These are phyloP conservation scores for Venturia asperata DNA, from an alignment of 2,329 filamentous ascomycete species.

Conservation along the genomic window DNA sequence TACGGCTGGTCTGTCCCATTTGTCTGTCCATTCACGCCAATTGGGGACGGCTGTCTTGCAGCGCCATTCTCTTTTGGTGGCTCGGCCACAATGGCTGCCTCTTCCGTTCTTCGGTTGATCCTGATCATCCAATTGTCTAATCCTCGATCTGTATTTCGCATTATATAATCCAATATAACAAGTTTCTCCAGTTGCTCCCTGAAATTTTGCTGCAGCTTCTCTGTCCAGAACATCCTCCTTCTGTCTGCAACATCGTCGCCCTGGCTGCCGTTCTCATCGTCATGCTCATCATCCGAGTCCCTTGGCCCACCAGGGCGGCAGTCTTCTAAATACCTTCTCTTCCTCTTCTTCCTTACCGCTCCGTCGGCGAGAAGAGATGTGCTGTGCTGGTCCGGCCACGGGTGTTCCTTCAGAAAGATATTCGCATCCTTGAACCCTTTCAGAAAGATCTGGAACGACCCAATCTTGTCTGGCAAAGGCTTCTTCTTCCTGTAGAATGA, in stretches of 20 bases:
- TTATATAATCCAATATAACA: conserved; percentile 96
- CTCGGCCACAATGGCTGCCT: conserved; percentile 80
- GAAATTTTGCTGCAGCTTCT: conserved; percentile 80
- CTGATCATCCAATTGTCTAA: conserved; percentile 99
- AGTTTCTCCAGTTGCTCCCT: conserved; percentile 93
- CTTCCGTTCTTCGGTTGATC: conserved; percentile 76
- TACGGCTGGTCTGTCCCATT: conserved; percentile 55
- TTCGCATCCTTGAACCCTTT: conserved; percentile 97
- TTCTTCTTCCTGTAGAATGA: conserved; percentile 84
- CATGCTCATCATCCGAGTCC: conserved; percentile 55
- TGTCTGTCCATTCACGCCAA: conserved; percentile 38
- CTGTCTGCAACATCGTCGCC: conserved; percentile 30
- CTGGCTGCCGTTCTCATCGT: conserved; percentile 33
- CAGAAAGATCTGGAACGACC: conserved; percentile 95
- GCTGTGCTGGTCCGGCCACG: conserved; percentile 87
- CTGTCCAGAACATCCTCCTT: conserved; percentile 72
- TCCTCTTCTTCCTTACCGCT: conserved; percentile 60
- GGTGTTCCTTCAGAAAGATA: conserved; percentile 86
- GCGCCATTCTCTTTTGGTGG: conserved; percentile 58
- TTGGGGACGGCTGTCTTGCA: conserved; percentile 19
- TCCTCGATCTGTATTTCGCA: conserved; percentile 95
- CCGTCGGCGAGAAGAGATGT: conserved; percentile 50
- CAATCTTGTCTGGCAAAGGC: conserved; percentile 77
- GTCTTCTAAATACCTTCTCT: conserved; percentile 64
- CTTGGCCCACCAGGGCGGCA: conserved; percentile 62